These are phyloP conservation scores for Penicillium turbatum DNA, from an alignment of 495 filamentous ascomycete species.

Conservation along the genomic window DNA sequence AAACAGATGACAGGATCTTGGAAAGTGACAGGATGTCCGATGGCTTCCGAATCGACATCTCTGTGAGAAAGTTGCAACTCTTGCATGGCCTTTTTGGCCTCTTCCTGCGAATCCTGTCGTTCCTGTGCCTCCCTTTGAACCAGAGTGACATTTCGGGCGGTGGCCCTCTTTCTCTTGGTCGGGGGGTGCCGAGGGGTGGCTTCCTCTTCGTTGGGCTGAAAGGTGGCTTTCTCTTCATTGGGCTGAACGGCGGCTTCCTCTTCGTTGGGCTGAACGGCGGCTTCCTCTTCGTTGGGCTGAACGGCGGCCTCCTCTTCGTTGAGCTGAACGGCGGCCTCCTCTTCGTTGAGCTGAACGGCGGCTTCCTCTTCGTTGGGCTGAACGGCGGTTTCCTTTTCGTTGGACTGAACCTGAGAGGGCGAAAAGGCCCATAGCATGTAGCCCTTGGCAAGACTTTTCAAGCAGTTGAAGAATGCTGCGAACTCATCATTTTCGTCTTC, in stretches of 20 bases:
- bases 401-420: neutral
- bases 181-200: no score
- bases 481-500: neutral
- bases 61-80: constrained; percentile 15
- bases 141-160: neutral
- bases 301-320: neutral
- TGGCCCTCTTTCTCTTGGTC: no score
- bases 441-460: neutral
- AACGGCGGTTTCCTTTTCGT: neutral
- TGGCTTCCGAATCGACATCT: constrained; percentile 30
- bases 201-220: no score
- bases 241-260: neutral
- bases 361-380: no score
- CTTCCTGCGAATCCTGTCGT: constrained; percentile 44
- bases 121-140: constrained; percentile 39
- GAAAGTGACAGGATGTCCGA: constrained; percentile 63
- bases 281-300: neutral
- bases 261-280: neutral
- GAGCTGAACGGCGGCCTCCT: neutral
- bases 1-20: constrained; percentile 58
- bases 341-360: neutral
- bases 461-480: neutral
- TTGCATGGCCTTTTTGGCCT: constrained; percentile 33
- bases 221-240: neutral
- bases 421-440: neutral